Evolutionary conservation across 2,329 filamentous ascomycete species (phyloP), one percentile per base, ranked within the genome.

Genomic region (Fusarium burgessii): DNA sequence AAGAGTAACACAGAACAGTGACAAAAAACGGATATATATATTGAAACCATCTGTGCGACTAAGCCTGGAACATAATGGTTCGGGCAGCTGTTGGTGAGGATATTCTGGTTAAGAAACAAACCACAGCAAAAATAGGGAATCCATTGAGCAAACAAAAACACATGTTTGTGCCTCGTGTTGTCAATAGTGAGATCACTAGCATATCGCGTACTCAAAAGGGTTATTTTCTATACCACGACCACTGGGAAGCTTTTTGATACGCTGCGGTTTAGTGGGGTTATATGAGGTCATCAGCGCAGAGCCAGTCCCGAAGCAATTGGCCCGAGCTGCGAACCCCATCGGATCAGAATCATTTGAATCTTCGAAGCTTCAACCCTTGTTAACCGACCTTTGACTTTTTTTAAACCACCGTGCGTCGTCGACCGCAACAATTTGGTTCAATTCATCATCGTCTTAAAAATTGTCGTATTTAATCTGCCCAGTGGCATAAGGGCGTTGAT

Each of bases 231-330:
- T 46, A 35, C 25, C 35, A 59, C 38, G n/a, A 14, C 23, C 47
- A 36, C 51, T 43, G 17, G 18, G 29, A 47, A 63, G 49, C 62
- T 42, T 43, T 45, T 65, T 56, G 45, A 51, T 63, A 46, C 52
- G 43, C 42, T 54, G 45, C 32, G 3, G n/a, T 42, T 47, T 54
- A 45, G 76, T 77, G 76, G 76, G 75, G 75, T 66, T 63, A 36
- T 52, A 76, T 77, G 76, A 77, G 75, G 76, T 77, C 76, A 77
- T 76, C 50, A 68, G 58, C 62, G 50, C 69, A 42, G 33, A 62
- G 45, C 41, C 51, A 63, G 42, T 52, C 60, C 66, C 66, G 57
- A 65, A 76, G 61, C 62, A 73, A 77, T 75, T 74, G 65, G 66
- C 65, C 62, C 58, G 55, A 66, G 62, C 65, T 68, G 47, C 51